Conservation (phyloP, 768 basidiomycete species). For the Dentipellis sp. region DNA sequence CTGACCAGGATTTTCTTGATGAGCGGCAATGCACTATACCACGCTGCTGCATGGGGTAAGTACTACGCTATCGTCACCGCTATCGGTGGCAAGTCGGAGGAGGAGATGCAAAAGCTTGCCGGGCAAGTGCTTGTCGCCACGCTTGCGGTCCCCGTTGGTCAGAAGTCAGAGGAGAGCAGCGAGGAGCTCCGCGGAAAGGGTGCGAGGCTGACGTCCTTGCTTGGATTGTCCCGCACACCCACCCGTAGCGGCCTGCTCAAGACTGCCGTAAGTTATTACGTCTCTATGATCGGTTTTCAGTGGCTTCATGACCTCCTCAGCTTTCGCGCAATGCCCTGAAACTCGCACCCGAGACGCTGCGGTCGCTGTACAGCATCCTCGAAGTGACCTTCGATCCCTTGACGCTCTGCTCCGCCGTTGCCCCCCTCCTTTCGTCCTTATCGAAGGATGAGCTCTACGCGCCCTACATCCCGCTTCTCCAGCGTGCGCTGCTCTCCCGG, state of each 20-base stretch:
- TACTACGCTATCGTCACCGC: conserved; percentile 68
- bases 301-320: conserved; percentile 27
- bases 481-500: conserved; percentile 85
- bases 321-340: conserved; percentile 77
- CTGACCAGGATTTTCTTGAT: conserved; percentile 94
- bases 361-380: conserved; percentile 76
- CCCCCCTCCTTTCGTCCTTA: conserved; percentile 66
- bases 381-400: conserved; percentile 93
- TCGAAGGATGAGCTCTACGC: conserved; percentile 50
- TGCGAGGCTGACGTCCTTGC: conserved; percentile 72
- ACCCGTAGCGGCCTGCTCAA: conserved; percentile 79
- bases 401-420: conserved; percentile 67
- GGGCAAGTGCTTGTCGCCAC: conserved; percentile 90
- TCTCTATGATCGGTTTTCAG: background rate
- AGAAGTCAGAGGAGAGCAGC: conserved; percentile 37
- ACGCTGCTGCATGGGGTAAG: conserved; percentile 91
- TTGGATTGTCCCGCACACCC: conserved; percentile 77
- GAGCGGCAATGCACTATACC: conserved; percentile 89
- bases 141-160: conserved; percentile 84
- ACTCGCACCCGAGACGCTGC: conserved; percentile 64
- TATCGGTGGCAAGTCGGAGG: conserved; percentile 67
- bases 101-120: conserved; percentile 72
- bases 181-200: conserved; percentile 56
- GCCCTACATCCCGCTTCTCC: conserved; percentile 82
- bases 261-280: conserved; percentile 60